phyloP scores from a whole-genome alignment of 2,329 filamentous ascomycete genomes.

The Lojkania enalia region DNA sequence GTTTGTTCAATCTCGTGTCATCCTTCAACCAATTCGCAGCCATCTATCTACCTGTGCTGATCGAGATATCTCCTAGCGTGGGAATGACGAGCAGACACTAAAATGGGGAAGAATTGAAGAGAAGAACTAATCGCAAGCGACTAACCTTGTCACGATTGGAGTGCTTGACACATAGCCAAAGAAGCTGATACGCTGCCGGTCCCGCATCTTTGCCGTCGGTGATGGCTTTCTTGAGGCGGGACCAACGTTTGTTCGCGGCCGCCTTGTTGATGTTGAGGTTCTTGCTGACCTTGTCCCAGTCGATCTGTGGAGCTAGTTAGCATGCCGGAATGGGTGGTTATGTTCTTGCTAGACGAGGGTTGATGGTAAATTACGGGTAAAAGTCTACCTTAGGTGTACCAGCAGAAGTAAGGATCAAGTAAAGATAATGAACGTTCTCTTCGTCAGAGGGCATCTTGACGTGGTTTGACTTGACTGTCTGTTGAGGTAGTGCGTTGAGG shows the following conservation, averaged over 20 bases:
- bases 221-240: constrained; percentile 34
- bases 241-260: constrained; percentile 38
- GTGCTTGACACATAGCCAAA: constrained; percentile 39
- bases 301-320: constrained; percentile 25
- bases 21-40: no score
- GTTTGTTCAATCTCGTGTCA: no score
- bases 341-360: neutral
- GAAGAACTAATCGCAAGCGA: neutral
- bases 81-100: no score
- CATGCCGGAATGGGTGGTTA: neutral
- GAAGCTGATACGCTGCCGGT: constrained; percentile 22
- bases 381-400: constrained; percentile 26
- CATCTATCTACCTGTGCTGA: no score
- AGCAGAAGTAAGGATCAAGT: constrained; percentile 31
- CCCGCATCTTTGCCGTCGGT: constrained; percentile 21
- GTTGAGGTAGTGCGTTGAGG: neutral
- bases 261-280: constrained; percentile 30
- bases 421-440: constrained; percentile 37
- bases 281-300: constrained; percentile 30
- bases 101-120: neutral
- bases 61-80: no score
- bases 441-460: constrained; percentile 33
- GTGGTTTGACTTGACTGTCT: no score
- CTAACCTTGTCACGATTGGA: constrained; percentile 25
- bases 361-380: neutral